Evolutionary conservation across 305 asterid genomes (phyloP), one percentile per base, ranked within the genome.

Genomic region (Solanum hybrid): DNA sequence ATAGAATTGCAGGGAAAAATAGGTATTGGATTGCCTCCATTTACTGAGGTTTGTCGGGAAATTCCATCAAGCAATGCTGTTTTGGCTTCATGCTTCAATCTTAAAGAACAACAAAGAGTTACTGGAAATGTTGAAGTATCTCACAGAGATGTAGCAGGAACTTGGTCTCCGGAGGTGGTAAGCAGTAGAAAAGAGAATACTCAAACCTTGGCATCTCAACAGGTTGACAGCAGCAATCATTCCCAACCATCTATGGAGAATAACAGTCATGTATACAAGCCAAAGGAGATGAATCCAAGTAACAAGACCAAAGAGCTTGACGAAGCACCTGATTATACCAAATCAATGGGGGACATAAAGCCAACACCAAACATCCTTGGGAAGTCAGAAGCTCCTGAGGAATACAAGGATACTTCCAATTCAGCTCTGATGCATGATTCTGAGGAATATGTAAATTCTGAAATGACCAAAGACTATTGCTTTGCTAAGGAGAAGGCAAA

Each of bases 161-260:
- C 56, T 16, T 90, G 89, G 91, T 89, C 85, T 92, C 51, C 93
- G 81, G 94, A 92, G 88, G 87, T 91, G 88, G 91, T 81, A 78
- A 91, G 90, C 88, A 90, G 89, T 72, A 91, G 81, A 71, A 94
- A 93, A 90, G 77, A 90, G 90, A 89, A 90, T 88, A 75, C 90
- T 90, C 90, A 84, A 69, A 92, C 91, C 38, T 87, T 89, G 91
- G 93, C 91, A 87, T 92, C 93, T 89, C 94, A 88, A 88, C 90
- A 90, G 86, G 92, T 90, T 64, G 95, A 90, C 79, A 92, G 89
- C 79, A 90, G 90, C 29, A 86, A 87, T 87, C 80, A 88, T 73
- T 46, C 89, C 40, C 37, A 86, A 66, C 91, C 88, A 46, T 90
- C 92, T 29, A 37, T 34, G 72, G 85, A 29, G 71, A 87, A 87